Evolutionary conservation across 805 yeast genomes (phyloP), one percentile per base, ranked within the genome.

Genomic region (Yamadazyma insecticola): DNA sequence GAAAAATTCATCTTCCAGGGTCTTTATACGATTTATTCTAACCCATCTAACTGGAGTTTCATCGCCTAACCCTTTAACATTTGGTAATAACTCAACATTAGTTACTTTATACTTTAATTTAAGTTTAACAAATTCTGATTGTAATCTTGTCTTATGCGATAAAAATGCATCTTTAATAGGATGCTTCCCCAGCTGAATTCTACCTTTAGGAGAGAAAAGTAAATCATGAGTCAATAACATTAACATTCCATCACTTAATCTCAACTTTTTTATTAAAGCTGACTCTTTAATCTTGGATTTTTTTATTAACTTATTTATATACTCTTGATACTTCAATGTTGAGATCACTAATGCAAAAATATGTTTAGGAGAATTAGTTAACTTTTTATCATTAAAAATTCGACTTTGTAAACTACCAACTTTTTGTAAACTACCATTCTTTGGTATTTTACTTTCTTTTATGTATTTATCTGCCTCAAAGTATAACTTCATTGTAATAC

Each of bases 111-210:
- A 71, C 44, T 79, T 81, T 44, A 92, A 51, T 49, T 86, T 85
- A 48, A 87, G 61, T 48, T 83, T 85, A 14, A 76, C 82, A 36
- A 83, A 64, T 51, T 92, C 97, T 2, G 94, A 89, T 35, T 76
- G 78, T 29, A 90, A 62, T 44, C 97, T 65, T 0, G 95, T 79
- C 54, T 83, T 85, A 53, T 88, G 81, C 37, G 76, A 70, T 34
- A 92, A 60, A 4, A 92, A 67, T 9, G 84, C 81, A 29, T 84
- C 92, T 50, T 92, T 92, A 36, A 87, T 69, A 1, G 90, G 84
- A 39, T 81, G 87, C 47, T 88, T 89, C 5, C 94, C 94, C 68
- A 87, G 81, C 51, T 87, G 94, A 37, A 90, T 81, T 39, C 96
- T 63, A 8, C 94, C 92, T 16, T 76, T 69, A 41, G 77, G 73